These are phyloP conservation scores for Amniculicola lignicola DNA, from an alignment of 495 filamentous ascomycete genomes.

Conservation along the genomic window DNA sequence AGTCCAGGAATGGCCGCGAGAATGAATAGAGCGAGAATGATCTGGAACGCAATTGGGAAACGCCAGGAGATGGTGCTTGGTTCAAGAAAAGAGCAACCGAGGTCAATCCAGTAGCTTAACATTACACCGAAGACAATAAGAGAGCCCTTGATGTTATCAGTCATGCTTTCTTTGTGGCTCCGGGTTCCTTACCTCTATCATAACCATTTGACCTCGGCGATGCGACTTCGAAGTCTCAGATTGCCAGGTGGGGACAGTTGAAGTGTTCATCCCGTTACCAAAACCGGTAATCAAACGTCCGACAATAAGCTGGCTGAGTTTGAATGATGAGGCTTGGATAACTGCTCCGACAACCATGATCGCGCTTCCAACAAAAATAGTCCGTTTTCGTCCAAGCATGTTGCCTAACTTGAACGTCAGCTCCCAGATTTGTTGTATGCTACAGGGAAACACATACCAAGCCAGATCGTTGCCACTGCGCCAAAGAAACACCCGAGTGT, in stretches of 20 bases:
- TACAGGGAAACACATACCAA: too few relatives aligned
- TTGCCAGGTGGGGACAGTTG: constrained; percentile 43
- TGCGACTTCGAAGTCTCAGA: constrained; percentile 41
- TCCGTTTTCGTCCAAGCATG: constrained; percentile 63
- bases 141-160: constrained; percentile 3
- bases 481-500: constrained; percentile 74
- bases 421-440: too few relatives aligned
- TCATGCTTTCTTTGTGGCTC: constrained; percentile 24
- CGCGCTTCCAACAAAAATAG: constrained; percentile 65
- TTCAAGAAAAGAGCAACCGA: constrained; percentile 47
- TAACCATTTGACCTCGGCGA: constrained; percentile 42
- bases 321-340: constrained; percentile 61
- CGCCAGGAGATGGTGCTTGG: constrained; percentile 48
- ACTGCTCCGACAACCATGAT: constrained; percentile 72
- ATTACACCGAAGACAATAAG: constrained; percentile 39
- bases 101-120: constrained; percentile 40
- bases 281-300: constrained; percentile 66
- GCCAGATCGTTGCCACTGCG: constrained; percentile 64
- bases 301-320: constrained; percentile 60
- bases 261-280: constrained; percentile 59
- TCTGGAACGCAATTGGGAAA: constrained; percentile 50
- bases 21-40: constrained; percentile 44
- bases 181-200: constrained; percentile 38
- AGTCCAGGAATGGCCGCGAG: constrained; percentile 40
- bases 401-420: too few relatives aligned